phyloP scores from a whole-genome alignment of 1,139 yeast genomes.

The Pichia sp. region DNA sequence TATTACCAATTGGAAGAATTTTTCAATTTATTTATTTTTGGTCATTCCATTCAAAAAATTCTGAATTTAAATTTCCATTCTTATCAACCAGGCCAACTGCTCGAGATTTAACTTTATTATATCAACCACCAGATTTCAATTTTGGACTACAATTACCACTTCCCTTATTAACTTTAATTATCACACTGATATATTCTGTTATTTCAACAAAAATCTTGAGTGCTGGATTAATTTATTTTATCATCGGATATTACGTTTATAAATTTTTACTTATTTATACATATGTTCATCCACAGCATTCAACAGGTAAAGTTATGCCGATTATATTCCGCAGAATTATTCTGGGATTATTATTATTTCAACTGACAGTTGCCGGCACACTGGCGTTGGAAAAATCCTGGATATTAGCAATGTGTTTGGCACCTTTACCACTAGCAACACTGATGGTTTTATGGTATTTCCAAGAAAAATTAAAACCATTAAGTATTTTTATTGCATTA shows the following conservation, averaged over 20 bases:
- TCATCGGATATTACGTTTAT: constrained; percentile 70
- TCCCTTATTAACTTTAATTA: constrained; percentile 68
- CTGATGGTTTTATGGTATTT: constrained; percentile 70
- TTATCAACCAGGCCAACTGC: constrained; percentile 41
- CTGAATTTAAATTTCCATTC: background rate
- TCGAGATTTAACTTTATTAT: constrained; percentile 48
- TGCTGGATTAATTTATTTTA: constrained; percentile 68
- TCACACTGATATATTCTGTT: constrained; percentile 70
- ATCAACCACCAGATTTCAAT: constrained; percentile 72
- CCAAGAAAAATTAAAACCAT: constrained; percentile 72
- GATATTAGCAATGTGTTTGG: constrained; percentile 59
- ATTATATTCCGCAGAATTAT: constrained; percentile 67
- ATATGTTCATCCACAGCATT: constrained; percentile 81
- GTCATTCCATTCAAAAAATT: constrained; percentile 42
- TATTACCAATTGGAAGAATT: constrained; percentile 60
- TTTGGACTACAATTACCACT: constrained; percentile 80
- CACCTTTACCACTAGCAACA: constrained; percentile 71
- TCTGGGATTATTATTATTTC: constrained; percentile 68
- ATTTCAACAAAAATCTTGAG: constrained; percentile 70
- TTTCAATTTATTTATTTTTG: constrained; percentile 49
- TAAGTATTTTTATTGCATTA: constrained; percentile 80
- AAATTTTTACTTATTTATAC: constrained; percentile 77
- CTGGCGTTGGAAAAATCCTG: constrained; percentile 75
- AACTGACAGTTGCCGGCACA: constrained; percentile 88
- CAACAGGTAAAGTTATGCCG: constrained; percentile 88